Percentiles rank a stretch among this genome's conserved stretches.
phyloP scores from a whole-genome alignment of 1,139 yeast species.

The Debaryomyces coudertii region DNA sequence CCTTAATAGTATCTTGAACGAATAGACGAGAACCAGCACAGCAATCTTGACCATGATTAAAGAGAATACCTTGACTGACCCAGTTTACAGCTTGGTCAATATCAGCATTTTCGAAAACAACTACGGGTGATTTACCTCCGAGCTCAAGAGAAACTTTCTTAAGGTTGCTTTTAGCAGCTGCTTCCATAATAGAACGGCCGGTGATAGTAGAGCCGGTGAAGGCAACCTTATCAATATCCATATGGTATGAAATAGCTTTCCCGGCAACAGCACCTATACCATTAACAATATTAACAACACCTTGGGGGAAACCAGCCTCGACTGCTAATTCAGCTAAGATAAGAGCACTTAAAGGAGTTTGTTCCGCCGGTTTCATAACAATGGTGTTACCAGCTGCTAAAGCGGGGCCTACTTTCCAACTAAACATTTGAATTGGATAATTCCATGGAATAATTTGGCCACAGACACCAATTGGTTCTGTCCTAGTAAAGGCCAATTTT shows the following conservation, averaged over 20 bases:
- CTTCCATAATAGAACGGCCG: conserved; percentile 36
- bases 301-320: conserved; percentile 36
- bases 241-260: conserved; percentile 34
- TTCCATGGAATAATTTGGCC: conserved; percentile 45
- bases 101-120: conserved; percentile 33
- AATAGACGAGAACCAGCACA: conserved; percentile 74
- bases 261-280: conserved; percentile 37
- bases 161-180: conserved; percentile 33
- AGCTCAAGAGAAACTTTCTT: conserved; percentile 39
- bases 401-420: conserved; percentile 41
- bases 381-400: conserved; percentile 38
- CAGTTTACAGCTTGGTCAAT: conserved; percentile 47
- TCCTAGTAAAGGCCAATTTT: conserved; percentile 61
- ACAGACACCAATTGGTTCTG: conserved; percentile 41
- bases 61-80: conserved; percentile 36
- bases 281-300: conserved; percentile 35
- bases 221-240: conserved; percentile 35
- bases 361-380: conserved; percentile 37
- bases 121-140: conserved; percentile 40
- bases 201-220: conserved; percentile 41
- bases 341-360: conserved; percentile 38
- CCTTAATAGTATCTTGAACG: conserved; percentile 68
- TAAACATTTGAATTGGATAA: conserved; percentile 39
- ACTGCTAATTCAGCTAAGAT: conserved; percentile 31
- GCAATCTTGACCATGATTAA: conserved; percentile 78